Evolutionary conservation across 2,329 filamentous ascomycete species (phyloP), one percentile per base, ranked within the genome.

Genomic region (Fusarium luffae): DNA sequence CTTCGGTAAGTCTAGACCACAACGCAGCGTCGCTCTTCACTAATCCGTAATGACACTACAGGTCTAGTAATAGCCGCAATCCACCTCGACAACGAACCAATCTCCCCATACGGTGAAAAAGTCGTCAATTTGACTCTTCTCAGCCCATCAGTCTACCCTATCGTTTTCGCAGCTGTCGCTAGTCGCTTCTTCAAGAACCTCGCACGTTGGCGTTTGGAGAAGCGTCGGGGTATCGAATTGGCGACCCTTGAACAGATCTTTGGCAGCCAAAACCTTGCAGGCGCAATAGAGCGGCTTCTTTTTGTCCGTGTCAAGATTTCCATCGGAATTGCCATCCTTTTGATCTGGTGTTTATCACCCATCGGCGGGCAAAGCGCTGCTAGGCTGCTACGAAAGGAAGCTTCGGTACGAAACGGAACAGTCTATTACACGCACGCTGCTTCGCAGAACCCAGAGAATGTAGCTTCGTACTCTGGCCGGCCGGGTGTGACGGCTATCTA

Each of bases 211-310:
- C 51, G 43, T 21, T 8, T 67, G 7, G 63, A 69, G 28, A 51
- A 50, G 7, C 50, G 23, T 2, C 21, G 43, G 1, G 66, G 63
- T 16, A 55, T 69, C 11, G 42, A 34, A 2, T n/a, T 69, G 1
- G 66, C 21, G 1, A 46, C 51, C 0, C 66, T 69, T 4, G 66
- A 69, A 23, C 63, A 69, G 19, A 32, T 67, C 3, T 63, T 58
- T n/a, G 63, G 63, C 4, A 69, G 66, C 21, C 66, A 66, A 18
- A 69, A 49, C 4, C 54, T 69, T 9, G 66, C 66, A 1, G 51
- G 57, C 2, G 51, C 63, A 0, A 4, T 69, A 1, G 66, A 67
- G 8, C 34, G 59, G 4, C 46, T 69, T 0, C 23, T 69, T 1
- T 50, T 67, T 23, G 48, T 69, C 9, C 63, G 66, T 1, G 56